Evolutionary conservation across 805 yeast genomes (phyloP).

Genomic region (Saturnispora diversa): DNA sequence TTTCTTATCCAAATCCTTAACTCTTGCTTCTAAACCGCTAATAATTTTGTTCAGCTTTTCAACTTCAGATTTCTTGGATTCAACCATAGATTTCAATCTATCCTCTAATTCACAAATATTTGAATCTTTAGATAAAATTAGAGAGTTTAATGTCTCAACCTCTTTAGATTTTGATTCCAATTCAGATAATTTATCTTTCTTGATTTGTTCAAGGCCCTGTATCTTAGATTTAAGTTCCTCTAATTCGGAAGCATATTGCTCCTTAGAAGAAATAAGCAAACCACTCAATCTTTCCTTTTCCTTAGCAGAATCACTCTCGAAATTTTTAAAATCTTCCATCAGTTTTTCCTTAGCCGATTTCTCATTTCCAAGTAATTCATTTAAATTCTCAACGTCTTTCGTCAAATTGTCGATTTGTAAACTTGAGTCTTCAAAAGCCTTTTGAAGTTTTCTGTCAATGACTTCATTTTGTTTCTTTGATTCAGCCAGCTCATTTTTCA

Average conservation of each 20-base stretch:
- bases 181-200: neutral
- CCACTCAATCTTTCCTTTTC: too few species aligned
- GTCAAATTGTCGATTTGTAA: neutral
- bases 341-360: neutral
- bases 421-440: neutral
- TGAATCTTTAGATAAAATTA: neutral
- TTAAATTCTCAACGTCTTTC: neutral
- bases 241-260: too few species aligned
- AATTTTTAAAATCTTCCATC: too few species aligned
- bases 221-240: neutral
- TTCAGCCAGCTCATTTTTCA: too few species aligned
- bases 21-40: neutral
- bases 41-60: neutral
- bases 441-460: too few species aligned
- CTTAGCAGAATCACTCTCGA: too few species aligned
- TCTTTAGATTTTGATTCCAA: conserved; percentile 1
- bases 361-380: too few species aligned
- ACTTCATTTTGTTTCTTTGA: too few species aligned
- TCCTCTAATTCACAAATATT: neutral
- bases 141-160: neutral
- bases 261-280: too few species aligned
- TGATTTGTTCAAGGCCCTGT: neutral
- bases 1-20: neutral
- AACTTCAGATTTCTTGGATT: conserved; percentile 1
- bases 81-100: neutral